Evolutionary conservation across 2,329 filamentous ascomycete genomes (phyloP).

Genomic region (Cercospora janseana): DNA sequence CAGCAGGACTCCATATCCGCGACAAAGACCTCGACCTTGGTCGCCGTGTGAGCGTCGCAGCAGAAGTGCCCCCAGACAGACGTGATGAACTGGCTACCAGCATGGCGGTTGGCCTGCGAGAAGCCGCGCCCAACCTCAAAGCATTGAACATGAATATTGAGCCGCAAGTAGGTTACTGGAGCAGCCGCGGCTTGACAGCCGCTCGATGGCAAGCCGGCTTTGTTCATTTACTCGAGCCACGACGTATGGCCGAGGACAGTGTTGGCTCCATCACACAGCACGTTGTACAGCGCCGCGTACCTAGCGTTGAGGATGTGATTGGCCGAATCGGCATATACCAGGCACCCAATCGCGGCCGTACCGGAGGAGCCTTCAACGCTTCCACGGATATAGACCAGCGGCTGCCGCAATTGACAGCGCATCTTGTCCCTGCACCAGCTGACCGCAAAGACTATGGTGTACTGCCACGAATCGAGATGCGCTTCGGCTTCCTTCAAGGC

Average conservation of each 20-base stretch:
- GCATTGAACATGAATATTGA: neutral
- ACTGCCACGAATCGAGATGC: slow-evolving; percentile 22
- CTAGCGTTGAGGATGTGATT: slow-evolving; percentile 6
- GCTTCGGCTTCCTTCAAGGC: slow-evolving; percentile 16
- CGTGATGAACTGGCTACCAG: too few species aligned
- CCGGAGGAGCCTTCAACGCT: neutral
- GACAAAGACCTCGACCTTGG: neutral
- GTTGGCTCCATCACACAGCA: neutral
- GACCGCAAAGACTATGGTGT: neutral
- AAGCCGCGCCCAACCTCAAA: too few species aligned
- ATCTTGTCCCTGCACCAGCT: slow-evolving; percentile 5
- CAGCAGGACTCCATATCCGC: slow-evolving; percentile 1
- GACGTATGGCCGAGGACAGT: neutral
- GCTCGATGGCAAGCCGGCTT: neutral
- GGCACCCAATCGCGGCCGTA: neutral
- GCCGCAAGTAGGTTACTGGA: neutral
- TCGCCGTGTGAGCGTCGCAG: neutral
- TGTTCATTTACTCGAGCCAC: neutral
- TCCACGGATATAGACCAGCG: neutral
- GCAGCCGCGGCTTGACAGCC: too few species aligned
- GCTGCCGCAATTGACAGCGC: slow-evolving; percentile 1
- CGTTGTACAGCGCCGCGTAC: neutral
- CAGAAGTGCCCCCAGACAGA: neutral
- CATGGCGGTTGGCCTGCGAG: too few species aligned
- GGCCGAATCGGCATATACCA: slow-evolving; percentile 4